Percentiles rank a stretch among this genome's conserved stretches.
phyloP scores from a whole-genome alignment of 2,329 filamentous ascomycete species.

The Graphilbum ipis-grandicollis region DNA sequence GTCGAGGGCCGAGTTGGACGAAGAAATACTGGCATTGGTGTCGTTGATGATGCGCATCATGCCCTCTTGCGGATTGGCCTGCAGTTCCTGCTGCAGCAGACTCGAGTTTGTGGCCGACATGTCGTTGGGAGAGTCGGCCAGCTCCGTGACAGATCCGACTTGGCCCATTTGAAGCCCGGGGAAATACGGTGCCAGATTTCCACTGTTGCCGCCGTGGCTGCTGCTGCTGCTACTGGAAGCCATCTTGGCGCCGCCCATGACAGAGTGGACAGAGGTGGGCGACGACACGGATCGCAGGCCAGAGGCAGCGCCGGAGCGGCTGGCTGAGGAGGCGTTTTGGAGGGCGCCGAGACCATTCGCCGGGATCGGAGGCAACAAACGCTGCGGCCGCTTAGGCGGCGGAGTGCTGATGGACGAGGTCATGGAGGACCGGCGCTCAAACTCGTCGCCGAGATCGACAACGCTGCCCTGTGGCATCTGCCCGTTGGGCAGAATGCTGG shows the following conservation, averaged over 20 bases:
- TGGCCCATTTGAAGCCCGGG: not conserved
- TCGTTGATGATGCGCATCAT: slow-evolving; percentile 52
- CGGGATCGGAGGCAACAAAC: slow-evolving; percentile 37
- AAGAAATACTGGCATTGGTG: slow-evolving; percentile 35
- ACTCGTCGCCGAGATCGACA: slow-evolving; percentile 44
- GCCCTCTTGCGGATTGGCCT: slow-evolving; percentile 38
- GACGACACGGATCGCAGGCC: slow-evolving; percentile 1
- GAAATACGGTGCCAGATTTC: not conserved
- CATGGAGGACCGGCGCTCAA: slow-evolving; percentile 27
- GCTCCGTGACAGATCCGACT: slow-evolving; percentile 41
- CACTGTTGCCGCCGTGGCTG: too few species aligned
- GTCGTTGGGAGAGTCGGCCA: slow-evolving; percentile 33
- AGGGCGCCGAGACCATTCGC: too few species aligned
- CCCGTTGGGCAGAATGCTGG: slow-evolving; percentile 47
- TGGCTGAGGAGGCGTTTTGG: too few species aligned
- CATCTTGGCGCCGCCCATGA: slow-evolving; percentile 8
- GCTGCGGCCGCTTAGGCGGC: slow-evolving; percentile 32
- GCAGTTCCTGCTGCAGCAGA: slow-evolving; percentile 36
- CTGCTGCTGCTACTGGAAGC: too few species aligned
- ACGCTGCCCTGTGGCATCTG: slow-evolving; percentile 34
- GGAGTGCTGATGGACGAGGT: slow-evolving; percentile 19
- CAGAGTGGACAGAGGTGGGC: not conserved
- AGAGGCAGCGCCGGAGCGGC: not conserved
- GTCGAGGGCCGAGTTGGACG: slow-evolving; percentile 23
- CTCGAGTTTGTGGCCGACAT: slow-evolving; percentile 23